Base-by-base conservation (phyloP, 164 flowering plant genomes). In the Vitis rupestris region DNA sequence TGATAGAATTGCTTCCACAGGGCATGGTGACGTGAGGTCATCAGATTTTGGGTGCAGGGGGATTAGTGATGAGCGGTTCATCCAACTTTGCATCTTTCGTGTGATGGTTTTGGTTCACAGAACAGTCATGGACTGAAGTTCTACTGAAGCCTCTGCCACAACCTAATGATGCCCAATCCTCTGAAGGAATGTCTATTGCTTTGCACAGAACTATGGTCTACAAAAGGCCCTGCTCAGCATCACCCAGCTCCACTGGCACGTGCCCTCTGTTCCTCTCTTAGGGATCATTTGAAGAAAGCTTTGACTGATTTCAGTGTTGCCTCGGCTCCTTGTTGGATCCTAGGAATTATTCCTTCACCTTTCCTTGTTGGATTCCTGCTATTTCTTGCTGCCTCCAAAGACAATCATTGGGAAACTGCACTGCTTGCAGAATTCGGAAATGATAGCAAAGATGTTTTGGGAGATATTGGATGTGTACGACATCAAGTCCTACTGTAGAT, bases 361-460 rank as follows among this genome's bases (percentile, higher is more conserved):
- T 96, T 92, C 67, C 83, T 93, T 55, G 83, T 93, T 69, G 98
- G 93, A 68, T 93, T 90, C 72, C 94, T 93, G 72, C 76, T 96
- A 15, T 93, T 95, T 78, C 92, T 95, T 78, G 96, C 97, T 75
- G 94, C 97, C 56, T 90, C 98, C 9, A 95, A 90, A 76, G 99
- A 95, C 73, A 86, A 80, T 74, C 89, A 97, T 3, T 93, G 98
- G 99, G 88, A 87, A 31, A 83, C 87, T 79, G 95, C 99, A 65
- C 82, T 96, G 80, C 91, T 96, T 55, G 63, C 90, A 6, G 99
- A 93, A 76, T 89, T 96, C 73, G 98, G 95, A 52, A 88, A 84
- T 80, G 97, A 72, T 54, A 85, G 92, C 76, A 92, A 91, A 77
- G 97, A 92, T 84, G 97, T 96, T 61, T 78, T 96, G 64, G 92